Evolutionary conservation across 192 early-diverging fungal species (phyloP).

Genomic region (Coemansia sp.): DNA sequence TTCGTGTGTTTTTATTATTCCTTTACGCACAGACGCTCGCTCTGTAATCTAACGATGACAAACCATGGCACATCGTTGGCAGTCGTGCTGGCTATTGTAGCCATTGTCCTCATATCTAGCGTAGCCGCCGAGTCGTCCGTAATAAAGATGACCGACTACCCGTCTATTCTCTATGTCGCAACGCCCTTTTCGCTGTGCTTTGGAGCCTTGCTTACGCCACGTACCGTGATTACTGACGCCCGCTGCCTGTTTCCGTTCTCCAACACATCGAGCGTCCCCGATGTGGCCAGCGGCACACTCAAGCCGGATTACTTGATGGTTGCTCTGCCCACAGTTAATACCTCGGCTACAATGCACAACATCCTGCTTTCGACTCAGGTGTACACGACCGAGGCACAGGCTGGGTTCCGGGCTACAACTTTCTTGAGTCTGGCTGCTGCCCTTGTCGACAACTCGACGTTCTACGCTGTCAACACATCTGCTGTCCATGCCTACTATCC

Average conservation of each 20-base stretch:
- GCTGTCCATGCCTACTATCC: slow-evolving; percentile 52
- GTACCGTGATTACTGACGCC: slow-evolving; percentile 48
- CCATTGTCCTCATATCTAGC: slow-evolving; percentile 7
- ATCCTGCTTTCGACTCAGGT: slow-evolving; percentile 50
- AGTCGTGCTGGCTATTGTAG: slow-evolving; percentile 7
- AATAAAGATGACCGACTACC: slow-evolving; percentile 36
- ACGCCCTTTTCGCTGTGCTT: slow-evolving; percentile 49
- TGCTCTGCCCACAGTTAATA: slow-evolving; percentile 35
- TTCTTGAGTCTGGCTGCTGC: slow-evolving; percentile 46
- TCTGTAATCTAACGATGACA: background rate
- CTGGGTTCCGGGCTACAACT: slow-evolving; percentile 32
- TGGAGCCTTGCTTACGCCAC: slow-evolving; percentile 41
- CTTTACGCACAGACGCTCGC: background rate
- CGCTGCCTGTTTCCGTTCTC: slow-evolving; percentile 56
- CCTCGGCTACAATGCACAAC: slow-evolving; percentile 48
- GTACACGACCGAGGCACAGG: slow-evolving; percentile 31
- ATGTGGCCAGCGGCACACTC: slow-evolving; percentile 32
- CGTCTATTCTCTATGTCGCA: slow-evolving; percentile 44
- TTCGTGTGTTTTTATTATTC: background rate
- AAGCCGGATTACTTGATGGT: slow-evolving; percentile 50
- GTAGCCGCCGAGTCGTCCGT: slow-evolving; percentile 17
- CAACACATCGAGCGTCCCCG: slow-evolving; percentile 30
- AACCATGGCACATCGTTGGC: background rate
- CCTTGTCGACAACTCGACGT: slow-evolving; percentile 51
- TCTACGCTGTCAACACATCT: slow-evolving; percentile 39